A percentile compares a stretch with the other conserved stretches of the same genome.
Evolutionary conservation across 306 rosid genomes (phyloP).

Genomic region (Canavalia ensiformis): DNA sequence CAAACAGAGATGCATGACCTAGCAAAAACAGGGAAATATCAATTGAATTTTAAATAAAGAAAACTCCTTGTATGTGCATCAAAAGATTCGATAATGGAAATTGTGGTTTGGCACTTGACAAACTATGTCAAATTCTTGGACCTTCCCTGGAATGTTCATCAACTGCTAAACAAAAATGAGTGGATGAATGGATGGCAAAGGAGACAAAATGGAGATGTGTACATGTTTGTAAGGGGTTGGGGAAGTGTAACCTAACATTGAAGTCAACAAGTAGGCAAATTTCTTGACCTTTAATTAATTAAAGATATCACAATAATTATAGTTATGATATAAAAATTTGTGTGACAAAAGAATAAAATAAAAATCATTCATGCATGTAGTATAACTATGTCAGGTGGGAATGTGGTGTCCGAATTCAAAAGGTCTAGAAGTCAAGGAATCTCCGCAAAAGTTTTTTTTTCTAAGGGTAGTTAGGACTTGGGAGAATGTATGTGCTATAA

Average conservation of each 20-base stretch:
- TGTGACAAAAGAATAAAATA: constrained; percentile 30
- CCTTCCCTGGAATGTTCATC: constrained; percentile 47
- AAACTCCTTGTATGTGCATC: neutral
- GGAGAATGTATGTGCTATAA: constrained; percentile 54
- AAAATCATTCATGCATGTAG: constrained; percentile 52
- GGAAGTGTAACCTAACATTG: constrained; percentile 40
- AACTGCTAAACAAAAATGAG: constrained; percentile 48
- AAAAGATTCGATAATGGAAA: constrained; percentile 40
- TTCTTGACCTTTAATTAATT: constrained; percentile 46
- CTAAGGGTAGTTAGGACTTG: constrained; percentile 50
- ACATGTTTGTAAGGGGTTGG: constrained; percentile 46
- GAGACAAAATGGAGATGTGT: constrained; percentile 32
- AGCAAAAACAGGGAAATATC: constrained; percentile 50
- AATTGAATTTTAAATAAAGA: constrained; percentile 40
- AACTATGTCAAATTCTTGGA: constrained; percentile 32
- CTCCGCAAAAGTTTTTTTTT: constrained; percentile 35
- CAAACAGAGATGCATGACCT: constrained; percentile 42
- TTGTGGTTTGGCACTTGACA: constrained; percentile 43
- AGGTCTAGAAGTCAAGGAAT: constrained; percentile 60
- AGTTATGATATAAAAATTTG: constrained; percentile 6
- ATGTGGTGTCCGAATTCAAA: constrained; percentile 42
- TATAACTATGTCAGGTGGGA: neutral
- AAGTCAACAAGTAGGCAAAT: constrained; percentile 61
- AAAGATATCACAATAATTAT: constrained; percentile 35
- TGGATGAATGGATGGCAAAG: constrained; percentile 31